Evolutionary conservation across 768 basidiomycete genomes (phyloP).

Genomic region (Piloderma croceum): DNA sequence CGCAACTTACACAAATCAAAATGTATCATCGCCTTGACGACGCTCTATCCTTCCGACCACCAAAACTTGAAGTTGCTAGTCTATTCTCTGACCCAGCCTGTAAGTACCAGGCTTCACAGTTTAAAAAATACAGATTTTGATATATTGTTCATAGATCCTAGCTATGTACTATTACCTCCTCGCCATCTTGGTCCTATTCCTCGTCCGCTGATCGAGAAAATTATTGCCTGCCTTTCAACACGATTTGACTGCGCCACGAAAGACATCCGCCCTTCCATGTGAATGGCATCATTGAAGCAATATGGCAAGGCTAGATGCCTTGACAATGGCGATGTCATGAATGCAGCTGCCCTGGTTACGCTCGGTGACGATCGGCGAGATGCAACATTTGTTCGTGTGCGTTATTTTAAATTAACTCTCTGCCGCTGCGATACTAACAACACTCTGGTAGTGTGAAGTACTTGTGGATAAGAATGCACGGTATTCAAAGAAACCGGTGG

Average conservation of each 20-base stretch:
- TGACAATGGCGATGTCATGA: background rate
- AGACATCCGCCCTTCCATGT: background rate
- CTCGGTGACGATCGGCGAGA: background rate
- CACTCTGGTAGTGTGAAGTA: conserved; percentile 7
- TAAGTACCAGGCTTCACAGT: background rate
- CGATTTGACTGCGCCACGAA: background rate
- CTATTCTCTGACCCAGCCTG: background rate
- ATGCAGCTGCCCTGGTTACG: background rate
- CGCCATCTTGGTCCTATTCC: background rate
- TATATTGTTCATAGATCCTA: background rate
- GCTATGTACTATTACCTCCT: background rate
- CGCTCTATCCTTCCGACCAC: background rate
- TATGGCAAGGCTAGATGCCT: background rate
- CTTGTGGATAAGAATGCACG: conserved; percentile 5
- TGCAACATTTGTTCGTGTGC: background rate
- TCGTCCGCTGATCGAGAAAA: background rate
- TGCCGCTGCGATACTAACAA: too few relatives aligned
- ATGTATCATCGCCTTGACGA: conserved; percentile 21
- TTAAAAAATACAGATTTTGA: background rate
- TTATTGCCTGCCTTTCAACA: background rate
- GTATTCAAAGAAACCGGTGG: background rate
- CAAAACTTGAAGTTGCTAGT: background rate
- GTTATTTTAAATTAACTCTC: background rate
- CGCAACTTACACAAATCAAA: conserved; percentile 22
- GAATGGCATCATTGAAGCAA: background rate